Conservation (phyloP, 2,329 filamentous ascomycete species). For the Westerdykella aurantiaca region DNA sequence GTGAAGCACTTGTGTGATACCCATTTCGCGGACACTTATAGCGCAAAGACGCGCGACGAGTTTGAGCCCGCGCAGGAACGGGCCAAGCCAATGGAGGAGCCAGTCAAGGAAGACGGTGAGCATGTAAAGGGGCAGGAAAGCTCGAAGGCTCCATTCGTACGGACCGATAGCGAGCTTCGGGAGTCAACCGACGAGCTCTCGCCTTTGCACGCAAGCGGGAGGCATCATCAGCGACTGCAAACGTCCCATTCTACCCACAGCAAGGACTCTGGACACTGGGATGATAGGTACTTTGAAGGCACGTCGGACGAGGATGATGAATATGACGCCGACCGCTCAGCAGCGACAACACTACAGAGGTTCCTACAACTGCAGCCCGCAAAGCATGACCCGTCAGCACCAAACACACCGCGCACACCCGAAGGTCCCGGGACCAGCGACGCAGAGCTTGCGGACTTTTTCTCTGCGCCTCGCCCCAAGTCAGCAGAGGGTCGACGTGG, state of each 20-base stretch:
- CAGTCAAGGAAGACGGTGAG: slow-evolving; percentile 57
- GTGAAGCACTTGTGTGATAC: slow-evolving; percentile 91
- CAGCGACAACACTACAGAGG: slow-evolving; percentile 25
- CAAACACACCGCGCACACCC: slow-evolving; percentile 13
- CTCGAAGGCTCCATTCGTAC: slow-evolving; percentile 30
- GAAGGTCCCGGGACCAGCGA: slow-evolving; percentile 31
- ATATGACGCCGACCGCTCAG: slow-evolving; percentile 33
- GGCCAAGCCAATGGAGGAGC: slow-evolving; percentile 55
- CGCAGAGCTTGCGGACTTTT: slow-evolving; percentile 38
- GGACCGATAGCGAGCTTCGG: slow-evolving; percentile 45
- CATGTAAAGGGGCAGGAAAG: slow-evolving; percentile 53
- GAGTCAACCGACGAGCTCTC: slow-evolving; percentile 43
- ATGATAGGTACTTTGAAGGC: slow-evolving; percentile 45
- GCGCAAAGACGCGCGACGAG: slow-evolving; percentile 61
- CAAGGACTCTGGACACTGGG: slow-evolving; percentile 43
- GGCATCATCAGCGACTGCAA: slow-evolving; percentile 16
- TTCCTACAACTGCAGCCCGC: slow-evolving; percentile 30
- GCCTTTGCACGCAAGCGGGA: slow-evolving; percentile 23
- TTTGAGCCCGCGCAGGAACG: slow-evolving; percentile 62
- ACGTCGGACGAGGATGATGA: slow-evolving; percentile 46
- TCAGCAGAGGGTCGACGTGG: slow-evolving; percentile 37
- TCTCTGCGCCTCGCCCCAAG: slow-evolving; percentile 20
- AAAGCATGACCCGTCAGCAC: slow-evolving; percentile 10
- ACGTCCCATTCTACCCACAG: slow-evolving; percentile 27
- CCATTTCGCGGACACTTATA: slow-evolving; percentile 75